Evolutionary conservation across 192 early-diverging fungal genomes (phyloP).

Genomic region (Lunasporangiospora selenospora): DNA sequence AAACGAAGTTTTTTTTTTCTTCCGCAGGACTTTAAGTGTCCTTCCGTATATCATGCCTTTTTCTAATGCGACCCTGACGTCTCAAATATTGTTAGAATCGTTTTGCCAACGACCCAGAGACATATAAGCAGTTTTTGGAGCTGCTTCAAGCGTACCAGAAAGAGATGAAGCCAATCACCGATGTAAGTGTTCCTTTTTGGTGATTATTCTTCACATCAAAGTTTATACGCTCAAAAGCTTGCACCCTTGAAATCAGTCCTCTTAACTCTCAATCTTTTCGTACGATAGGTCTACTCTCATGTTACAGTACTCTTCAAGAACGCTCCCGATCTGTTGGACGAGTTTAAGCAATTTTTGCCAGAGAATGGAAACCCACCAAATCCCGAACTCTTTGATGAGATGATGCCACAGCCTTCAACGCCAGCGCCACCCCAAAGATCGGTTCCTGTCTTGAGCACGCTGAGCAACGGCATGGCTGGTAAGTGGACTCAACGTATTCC

Average conservation of each 20-base stretch:
- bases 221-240: background rate
- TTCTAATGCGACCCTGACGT: too few relatives aligned
- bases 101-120: conserved; percentile 91
- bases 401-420: conserved; percentile 46
- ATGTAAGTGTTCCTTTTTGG: conserved; percentile 56
- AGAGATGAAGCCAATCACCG: conserved; percentile 95
- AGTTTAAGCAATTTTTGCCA: conserved; percentile 99
- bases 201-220: conserved; percentile 13
- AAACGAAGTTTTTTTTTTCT: too few relatives aligned
- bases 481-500: conserved; percentile 10
- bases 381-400: conserved; percentile 49
- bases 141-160: conserved; percentile 98
- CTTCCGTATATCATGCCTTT: too few relatives aligned
- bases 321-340: conserved; percentile 90
- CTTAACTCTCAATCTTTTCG: background rate
- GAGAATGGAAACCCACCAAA: conserved; percentile 73
- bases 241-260: too few relatives aligned
- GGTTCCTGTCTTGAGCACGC: conserved; percentile 51
- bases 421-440: conserved; percentile 37
- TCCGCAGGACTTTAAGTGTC: too few relatives aligned
- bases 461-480: conserved; percentile 59
- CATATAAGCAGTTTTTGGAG: conserved; percentile 97
- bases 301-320: conserved; percentile 88
- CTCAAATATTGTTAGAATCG: conserved; percentile 68
- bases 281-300: conserved; percentile 85